phyloP scores from a whole-genome alignment of 257 asterid genomes.

The Penstemon eatonii region DNA sequence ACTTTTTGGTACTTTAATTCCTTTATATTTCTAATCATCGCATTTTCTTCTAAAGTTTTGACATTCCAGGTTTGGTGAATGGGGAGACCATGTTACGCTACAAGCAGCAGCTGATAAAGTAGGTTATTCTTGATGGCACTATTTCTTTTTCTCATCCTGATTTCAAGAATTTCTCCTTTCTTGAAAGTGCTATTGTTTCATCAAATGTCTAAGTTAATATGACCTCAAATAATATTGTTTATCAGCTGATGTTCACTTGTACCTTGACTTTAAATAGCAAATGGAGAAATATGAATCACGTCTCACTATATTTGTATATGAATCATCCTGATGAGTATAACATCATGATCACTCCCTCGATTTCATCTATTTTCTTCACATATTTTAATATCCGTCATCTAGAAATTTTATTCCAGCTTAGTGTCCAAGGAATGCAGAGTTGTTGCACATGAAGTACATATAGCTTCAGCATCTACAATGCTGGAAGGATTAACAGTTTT shows the following conservation, averaged over 20 bases:
- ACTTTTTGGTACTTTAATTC: constrained; percentile 24
- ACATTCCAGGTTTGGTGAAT: constrained; percentile 56
- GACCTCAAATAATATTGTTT: constrained; percentile 3
- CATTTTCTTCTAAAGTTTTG: constrained; percentile 22
- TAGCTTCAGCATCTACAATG: background rate
- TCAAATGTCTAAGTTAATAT: background rate
- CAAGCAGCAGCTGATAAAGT: constrained; percentile 83
- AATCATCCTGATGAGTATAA: background rate
- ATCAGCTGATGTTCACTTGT: constrained; percentile 23
- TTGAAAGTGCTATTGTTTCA: constrained; percentile 14
- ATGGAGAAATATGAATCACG: background rate
- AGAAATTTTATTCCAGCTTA: constrained; percentile 10
- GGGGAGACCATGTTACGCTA: constrained; percentile 75
- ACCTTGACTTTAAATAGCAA: constrained; percentile 3
- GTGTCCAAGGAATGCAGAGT: background rate
- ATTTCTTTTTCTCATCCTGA: constrained; percentile 13
- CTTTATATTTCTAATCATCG: constrained; percentile 15
- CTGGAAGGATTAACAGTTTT: background rate
- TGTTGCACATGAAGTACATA: background rate
- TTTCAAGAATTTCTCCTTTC: background rate
- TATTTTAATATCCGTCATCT: background rate
- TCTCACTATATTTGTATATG: no score
- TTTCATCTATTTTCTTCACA: constrained; percentile 9
- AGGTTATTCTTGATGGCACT: constrained; percentile 26
- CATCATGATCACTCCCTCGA: constrained; percentile 4